These are phyloP conservation scores for Leishmania mexicana DNA, from an alignment of 208 protist genomes.

Conservation along the genomic window DNA sequence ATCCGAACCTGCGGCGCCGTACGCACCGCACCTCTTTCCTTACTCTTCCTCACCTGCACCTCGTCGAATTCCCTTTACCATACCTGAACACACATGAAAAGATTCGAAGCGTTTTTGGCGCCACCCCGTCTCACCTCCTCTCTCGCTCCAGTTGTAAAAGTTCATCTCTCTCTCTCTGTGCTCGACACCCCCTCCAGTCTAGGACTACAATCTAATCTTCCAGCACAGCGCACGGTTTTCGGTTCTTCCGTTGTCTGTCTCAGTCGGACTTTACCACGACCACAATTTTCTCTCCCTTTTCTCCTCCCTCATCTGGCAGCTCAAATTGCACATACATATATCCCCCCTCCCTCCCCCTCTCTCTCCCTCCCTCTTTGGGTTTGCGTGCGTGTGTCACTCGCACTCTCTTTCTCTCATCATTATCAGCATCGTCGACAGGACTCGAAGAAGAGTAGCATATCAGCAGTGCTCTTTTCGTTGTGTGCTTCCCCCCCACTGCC, in stretches of 20 bases:
- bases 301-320: not conserved
- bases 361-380: not conserved
- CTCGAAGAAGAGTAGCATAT: conserved; percentile 5
- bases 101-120: not conserved
- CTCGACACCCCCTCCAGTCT: not conserved
- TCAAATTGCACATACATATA: not conserved
- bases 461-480: not conserved
- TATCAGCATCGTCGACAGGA: not conserved
- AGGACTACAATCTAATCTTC: conserved; percentile 2
- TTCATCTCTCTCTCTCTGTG: not conserved
- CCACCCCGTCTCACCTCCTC: not conserved
- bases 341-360: not conserved
- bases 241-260: not conserved
- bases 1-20: not conserved
- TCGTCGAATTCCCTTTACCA: not conserved
- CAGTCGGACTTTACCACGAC: not conserved
- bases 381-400: not conserved
- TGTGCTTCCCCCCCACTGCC: not conserved
- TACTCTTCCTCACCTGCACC: not conserved
- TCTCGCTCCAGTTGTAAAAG: not conserved
- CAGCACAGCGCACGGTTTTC: not conserved
- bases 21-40: not conserved
- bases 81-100: not conserved
- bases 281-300: not conserved
- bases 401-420: not conserved